A percentile compares a stretch with the other conserved stretches of the same genome.
Conservation (phyloP, 2,329 filamentous ascomycete genomes). For the Exserohilum turcica region DNA sequence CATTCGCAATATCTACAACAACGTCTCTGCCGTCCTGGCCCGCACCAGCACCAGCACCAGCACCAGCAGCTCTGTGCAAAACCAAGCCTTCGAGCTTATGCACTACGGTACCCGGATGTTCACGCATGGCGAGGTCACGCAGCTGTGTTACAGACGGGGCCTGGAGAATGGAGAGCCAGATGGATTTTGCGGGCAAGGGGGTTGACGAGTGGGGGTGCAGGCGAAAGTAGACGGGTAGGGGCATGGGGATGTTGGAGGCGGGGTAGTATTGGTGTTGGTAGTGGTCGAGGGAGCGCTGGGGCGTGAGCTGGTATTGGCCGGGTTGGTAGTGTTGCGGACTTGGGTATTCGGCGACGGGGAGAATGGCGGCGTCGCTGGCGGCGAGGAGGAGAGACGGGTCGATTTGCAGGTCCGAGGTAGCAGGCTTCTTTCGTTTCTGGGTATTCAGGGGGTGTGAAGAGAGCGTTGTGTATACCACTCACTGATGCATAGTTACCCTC, state of each 20-base stretch:
- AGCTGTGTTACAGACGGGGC: constrained; percentile 66
- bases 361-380: constrained; percentile 55
- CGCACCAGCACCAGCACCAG: too few relatives aligned
- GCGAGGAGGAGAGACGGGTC: constrained; percentile 66
- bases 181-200: constrained; percentile 50
- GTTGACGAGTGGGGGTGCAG: constrained; percentile 58
- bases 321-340: constrained; percentile 18
- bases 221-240: constrained; percentile 53
- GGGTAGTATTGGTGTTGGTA: constrained; percentile 18
- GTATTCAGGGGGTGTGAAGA: too few relatives aligned
- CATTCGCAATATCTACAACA: constrained; percentile 68
- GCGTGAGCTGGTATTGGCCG: constrained; percentile 41
- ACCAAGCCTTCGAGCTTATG: constrained; percentile 69
- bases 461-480: too few relatives aligned
- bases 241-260: constrained; percentile 51
- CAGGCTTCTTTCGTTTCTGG: too few relatives aligned
- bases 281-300: constrained; percentile 1
- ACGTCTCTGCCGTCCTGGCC: constrained; percentile 61
- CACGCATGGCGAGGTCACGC: constrained; percentile 63
- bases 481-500: too few relatives aligned
- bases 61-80: constrained; percentile 45
- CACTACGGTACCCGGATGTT: constrained; percentile 65
- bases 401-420: constrained; percentile 63
- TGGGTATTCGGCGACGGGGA: constrained; percentile 28
- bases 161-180: constrained; percentile 71